Evolutionary conservation across 129 eudicot species (phyloP), one percentile per base, ranked within the genome.

Genomic region (Mikania micrantha): DNA sequence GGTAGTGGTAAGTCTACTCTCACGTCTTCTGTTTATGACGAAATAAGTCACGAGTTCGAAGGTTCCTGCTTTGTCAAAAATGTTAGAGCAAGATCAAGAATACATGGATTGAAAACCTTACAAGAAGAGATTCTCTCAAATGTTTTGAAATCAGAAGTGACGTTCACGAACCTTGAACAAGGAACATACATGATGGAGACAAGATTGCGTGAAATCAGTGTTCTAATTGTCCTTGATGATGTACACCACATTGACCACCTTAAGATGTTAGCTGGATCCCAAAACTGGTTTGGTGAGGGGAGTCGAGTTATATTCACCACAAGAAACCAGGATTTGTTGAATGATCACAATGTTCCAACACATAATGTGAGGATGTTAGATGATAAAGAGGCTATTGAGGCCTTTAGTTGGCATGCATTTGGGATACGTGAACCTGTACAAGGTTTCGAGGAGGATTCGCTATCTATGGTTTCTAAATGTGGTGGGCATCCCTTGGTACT

Each of bases 1-100:
- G 64, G 64, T n/a, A n/a, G 64, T 16, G 64, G 64, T 32, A 58
- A 58, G 64, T 15, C 64, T 58, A 31, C 64, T n/a, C 41, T 58
- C 7, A 41, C 25, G n/a, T 32, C 40, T 31, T 31, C 24, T 31
- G 5, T 58, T n/a, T 58, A 28, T 7, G 11, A 15, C 2, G 41
- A 29, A 31, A 58, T 58, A 16, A 28, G 24, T 58, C 12, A 32
- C 2, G 41, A 32, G 13, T 58, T 58, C 41, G 64, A 58, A n/a
- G 64, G 64, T 58, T 58, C 41, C 3, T 58, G 64, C 41, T 58
- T 58, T n/a, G 41, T 58, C 22, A n/a, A 32, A n/a, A 31, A 58
- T 13, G 41, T 58, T 16, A 58, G 12, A 16, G 64, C 11, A 5
- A 17, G 17, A 58, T 58, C 64, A 15, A 58, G 64, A 29, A 29